These are phyloP conservation scores for Copromyces sp. DNA, from an alignment of 495 filamentous ascomycete species.

Conservation along the genomic window DNA sequence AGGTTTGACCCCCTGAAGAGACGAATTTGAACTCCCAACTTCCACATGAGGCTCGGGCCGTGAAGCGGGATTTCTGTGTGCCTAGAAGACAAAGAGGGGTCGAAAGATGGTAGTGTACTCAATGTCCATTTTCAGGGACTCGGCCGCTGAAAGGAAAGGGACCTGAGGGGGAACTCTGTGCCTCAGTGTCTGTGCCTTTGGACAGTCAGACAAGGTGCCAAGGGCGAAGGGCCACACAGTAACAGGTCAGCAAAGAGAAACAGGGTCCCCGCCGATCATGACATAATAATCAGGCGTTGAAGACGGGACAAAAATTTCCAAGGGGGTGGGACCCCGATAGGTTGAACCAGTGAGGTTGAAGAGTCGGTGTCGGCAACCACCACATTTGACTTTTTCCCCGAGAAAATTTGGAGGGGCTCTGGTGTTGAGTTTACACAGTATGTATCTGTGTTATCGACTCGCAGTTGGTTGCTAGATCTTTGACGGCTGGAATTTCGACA, in stretches of 20 bases:
- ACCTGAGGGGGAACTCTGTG: neutral
- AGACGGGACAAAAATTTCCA: neutral
- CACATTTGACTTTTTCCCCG: neutral
- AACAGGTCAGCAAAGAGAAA: neutral
- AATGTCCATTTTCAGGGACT: neutral
- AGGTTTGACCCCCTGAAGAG: neutral
- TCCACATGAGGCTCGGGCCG: neutral
- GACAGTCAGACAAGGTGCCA: neutral
- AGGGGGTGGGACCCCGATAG: neutral
- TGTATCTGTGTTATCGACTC: neutral
- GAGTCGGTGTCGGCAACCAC: neutral
- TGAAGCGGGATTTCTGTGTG: neutral
- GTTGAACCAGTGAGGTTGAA: neutral
- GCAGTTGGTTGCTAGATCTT: neutral
- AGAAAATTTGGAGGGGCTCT: neutral
- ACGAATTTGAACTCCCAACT: neutral
- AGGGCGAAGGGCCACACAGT: neutral
- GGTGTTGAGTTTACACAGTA: neutral
- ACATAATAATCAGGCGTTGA: constrained; percentile 5
- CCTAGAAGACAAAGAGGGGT: neutral
- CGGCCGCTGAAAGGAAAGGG: neutral
- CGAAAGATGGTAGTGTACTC: neutral
- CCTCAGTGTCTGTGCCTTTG: neutral
- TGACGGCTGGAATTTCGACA: neutral
- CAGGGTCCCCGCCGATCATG: constrained; percentile 6